Conservation (phyloP, 2,329 filamentous ascomycete species). For the Pseudocercospora musae region DNA sequence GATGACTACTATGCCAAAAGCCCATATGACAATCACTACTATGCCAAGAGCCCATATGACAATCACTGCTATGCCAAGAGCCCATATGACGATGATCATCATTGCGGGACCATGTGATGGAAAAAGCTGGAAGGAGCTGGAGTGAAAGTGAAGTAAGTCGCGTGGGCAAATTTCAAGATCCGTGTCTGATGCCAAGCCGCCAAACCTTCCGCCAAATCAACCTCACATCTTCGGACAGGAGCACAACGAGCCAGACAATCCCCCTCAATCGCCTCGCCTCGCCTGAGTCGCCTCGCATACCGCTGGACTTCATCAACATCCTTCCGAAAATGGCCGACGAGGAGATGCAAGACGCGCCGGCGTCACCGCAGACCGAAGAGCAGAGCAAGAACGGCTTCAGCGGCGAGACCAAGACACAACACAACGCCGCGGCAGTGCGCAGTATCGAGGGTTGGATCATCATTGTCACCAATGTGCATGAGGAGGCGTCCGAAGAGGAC, state of each 20-base stretch:
- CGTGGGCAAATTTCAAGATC: background rate
- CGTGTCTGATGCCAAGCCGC: background rate
- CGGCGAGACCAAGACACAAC: constrained; percentile 66
- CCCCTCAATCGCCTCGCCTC: no score
- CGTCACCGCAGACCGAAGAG: constrained; percentile 32
- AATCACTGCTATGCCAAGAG: no score
- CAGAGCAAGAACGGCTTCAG: constrained; percentile 25
- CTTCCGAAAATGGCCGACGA: constrained; percentile 35
- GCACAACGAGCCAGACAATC: background rate
- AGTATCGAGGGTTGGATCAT: constrained; percentile 90
- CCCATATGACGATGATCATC: no score
- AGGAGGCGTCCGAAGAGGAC: constrained; percentile 81
- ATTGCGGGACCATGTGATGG: no score
- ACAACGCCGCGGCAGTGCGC: constrained; percentile 74
- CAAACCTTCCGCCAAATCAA: background rate
- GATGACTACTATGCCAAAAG: no score
- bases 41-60: no score
- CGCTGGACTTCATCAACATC: background rate
- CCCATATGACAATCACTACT: no score
- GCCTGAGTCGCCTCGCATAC: background rate
- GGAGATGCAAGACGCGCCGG: constrained; percentile 58
- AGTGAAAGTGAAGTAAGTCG: constrained; percentile 4
- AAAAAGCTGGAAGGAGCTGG: background rate
- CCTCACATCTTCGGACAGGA: background rate
- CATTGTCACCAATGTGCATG: constrained; percentile 81